Evolutionary conservation across 345 rosid species (phyloP), one percentile per base, ranked within the genome.

Genomic region (Lepidium sativum): DNA sequence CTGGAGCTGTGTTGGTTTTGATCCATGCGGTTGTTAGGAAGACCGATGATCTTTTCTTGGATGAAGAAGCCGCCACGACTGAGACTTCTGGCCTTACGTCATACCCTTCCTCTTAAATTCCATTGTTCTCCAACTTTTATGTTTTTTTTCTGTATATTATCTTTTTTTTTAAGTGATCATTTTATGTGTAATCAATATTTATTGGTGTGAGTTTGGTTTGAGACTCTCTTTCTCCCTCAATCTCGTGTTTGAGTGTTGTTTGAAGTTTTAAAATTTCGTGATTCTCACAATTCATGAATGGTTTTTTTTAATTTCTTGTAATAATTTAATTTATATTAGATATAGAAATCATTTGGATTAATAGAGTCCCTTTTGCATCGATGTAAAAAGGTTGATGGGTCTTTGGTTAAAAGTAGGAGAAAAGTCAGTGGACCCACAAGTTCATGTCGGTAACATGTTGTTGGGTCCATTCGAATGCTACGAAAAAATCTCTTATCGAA

Each of bases 21-120:
- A 34, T 80, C 12, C 98, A 89, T 23, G 91, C 85, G 47, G 82
- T 78, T 13, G 33, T 87, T 15, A 81, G 98, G 83, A 87, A 60
- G 81, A 82, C 80, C 21, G 92, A 92, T 17, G 89, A 87, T 75
- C 69, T 84, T 76, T 68, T 62, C 60, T 32, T 73, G 49, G 92
- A 84, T 44, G 97, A 79, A 69, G 97, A 83, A 25, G 69, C 83
- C 20, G 77, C 80, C 18, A 1, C 63, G 68, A 40, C 23, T 37
- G 59, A 73, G 39, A 38, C 59, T 54, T 60, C 70, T 5, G 56
- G 71, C 16, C 47, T 71, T 45, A 71, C 66, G 76, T 71, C 76
- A 65, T 47, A 33, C n/a, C 39, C 60, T 4, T 71, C 70, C 45
- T 48, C 60, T 10, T 71, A 41, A 64, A 48, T 49, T 49, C 20